These are phyloP conservation scores for Candida ascalaphidarum DNA, from an alignment of 805 yeast species.

Conservation along the genomic window DNA sequence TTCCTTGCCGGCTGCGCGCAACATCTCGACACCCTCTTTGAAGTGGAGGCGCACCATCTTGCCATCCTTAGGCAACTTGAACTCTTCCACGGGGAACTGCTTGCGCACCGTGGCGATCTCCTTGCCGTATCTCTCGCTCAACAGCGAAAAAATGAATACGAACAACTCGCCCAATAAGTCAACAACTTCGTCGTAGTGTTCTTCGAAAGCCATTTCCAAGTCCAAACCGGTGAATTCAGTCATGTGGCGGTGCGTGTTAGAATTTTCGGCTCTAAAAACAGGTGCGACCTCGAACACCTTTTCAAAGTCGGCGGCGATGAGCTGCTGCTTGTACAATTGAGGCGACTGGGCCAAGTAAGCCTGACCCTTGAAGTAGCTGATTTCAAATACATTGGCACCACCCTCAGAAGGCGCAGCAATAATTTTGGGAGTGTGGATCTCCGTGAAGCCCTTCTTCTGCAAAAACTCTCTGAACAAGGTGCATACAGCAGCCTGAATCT, in stretches of 20 bases:
- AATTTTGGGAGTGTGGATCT: conserved; percentile 93
- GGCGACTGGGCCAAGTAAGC: conserved; percentile 98
- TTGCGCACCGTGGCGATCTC: conserved; percentile 87
- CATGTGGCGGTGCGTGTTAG: conserved; percentile 97
- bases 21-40: conserved; percentile 84
- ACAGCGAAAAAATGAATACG: conserved; percentile 78
- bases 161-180: conserved; percentile 62
- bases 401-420: conserved; percentile 96
- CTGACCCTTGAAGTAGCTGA: conserved; percentile 82
- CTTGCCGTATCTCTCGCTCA: conserved; percentile 67
- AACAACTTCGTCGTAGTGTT: conserved; percentile 90
- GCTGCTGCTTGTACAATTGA: conserved; percentile 94
- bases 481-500: conserved; percentile 85
- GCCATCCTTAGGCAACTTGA: conserved; percentile 87
- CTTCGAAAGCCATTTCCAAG: conserved; percentile 96
- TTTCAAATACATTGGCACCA: conserved; percentile 94
- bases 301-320: conserved; percentile 97
- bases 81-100: conserved; percentile 97
- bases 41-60: conserved; percentile 85
- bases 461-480: conserved; percentile 85
- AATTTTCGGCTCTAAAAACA: conserved; percentile 93
- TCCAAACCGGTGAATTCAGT: conserved; percentile 97
- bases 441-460: conserved; percentile 59
- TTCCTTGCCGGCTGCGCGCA: conserved; percentile 79
- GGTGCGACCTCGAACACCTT: conserved; percentile 95